A percentile compares a stretch with the other conserved stretches of the same genome.
Evolutionary conservation across 495 filamentous ascomycete genomes (phyloP).

Genomic region (Daldinia caldariorum): DNA sequence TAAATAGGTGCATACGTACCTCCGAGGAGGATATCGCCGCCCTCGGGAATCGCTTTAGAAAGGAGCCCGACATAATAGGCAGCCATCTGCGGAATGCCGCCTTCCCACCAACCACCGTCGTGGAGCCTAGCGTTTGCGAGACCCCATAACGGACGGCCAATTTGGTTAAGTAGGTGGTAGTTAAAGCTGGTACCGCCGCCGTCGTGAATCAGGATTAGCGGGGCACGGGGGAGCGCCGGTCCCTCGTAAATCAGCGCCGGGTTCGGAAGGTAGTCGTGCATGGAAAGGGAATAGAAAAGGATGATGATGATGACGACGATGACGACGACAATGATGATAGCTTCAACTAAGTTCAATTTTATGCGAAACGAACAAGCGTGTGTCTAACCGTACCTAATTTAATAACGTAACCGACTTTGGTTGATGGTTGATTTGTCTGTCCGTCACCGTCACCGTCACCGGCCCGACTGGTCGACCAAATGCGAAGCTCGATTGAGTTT

Average conservation of each 20-base stretch:
- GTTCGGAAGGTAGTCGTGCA: slow-evolving; percentile 36
- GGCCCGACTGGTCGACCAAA: neutral
- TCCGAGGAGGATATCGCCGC: slow-evolving; percentile 47
- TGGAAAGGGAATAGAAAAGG: too few species aligned
- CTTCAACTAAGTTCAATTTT: neutral
- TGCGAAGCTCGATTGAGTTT: neutral
- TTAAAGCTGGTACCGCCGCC: slow-evolving; percentile 52
- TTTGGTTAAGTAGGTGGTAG: slow-evolving; percentile 47
- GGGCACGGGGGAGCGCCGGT: slow-evolving; percentile 29
- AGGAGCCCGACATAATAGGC: slow-evolving; percentile 44
- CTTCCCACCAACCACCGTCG: slow-evolving; percentile 46
- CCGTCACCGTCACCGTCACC: too few species aligned
- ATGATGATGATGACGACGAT: too few species aligned
- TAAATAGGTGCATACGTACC: slow-evolving; percentile 27
- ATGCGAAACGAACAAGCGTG: neutral
- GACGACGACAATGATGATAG: neutral
- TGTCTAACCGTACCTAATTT: neutral
- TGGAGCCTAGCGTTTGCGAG: slow-evolving; percentile 51
- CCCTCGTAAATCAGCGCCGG: slow-evolving; percentile 44
- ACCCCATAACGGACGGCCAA: slow-evolving; percentile 50
- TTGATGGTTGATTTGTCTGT: neutral
- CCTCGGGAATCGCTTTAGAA: slow-evolving; percentile 43
- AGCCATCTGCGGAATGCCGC: slow-evolving; percentile 49
- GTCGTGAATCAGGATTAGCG: slow-evolving; percentile 52
- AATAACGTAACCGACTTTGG: neutral